These are phyloP conservation scores for Cladophialophora chaetospira DNA, from an alignment of 2,329 filamentous ascomycete species.

Conservation along the genomic window DNA sequence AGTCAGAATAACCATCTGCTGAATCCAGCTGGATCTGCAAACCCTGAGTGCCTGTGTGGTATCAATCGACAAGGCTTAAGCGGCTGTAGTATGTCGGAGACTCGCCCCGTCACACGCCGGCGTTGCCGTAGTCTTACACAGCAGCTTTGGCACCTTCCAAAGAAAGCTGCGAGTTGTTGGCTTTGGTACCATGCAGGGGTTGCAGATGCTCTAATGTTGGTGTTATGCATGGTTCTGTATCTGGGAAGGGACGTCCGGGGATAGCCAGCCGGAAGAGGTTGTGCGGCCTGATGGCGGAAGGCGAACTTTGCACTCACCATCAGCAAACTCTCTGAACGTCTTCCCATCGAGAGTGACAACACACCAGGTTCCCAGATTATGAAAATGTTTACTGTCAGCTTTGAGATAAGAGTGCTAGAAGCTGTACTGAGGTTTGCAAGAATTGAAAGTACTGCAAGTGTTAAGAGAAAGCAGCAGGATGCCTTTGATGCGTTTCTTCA, in stretches of 20 bases:
- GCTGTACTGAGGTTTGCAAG: too few species aligned
- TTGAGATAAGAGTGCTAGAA: too few species aligned
- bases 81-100: not conserved
- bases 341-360: not conserved
- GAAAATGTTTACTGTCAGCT: too few species aligned
- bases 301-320: not conserved
- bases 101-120: not conserved
- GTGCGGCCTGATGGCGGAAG: not conserved
- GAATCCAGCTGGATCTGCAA: not conserved
- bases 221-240: not conserved
- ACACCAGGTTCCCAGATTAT: not conserved
- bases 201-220: conserved; percentile 1
- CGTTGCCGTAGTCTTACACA: not conserved
- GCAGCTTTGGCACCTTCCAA: not conserved
- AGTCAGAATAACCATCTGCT: not conserved
- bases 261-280: not conserved
- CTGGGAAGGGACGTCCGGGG: not conserved
- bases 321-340: not conserved
- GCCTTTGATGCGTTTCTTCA: not conserved
- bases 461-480: not conserved
- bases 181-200: conserved; percentile 1
- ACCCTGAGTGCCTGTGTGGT: not conserved
- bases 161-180: not conserved
- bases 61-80: conserved; percentile 4
- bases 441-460: too few species aligned